Evolutionary conservation across 2,329 filamentous ascomycete species (phyloP).

Genomic region (Zymoseptoria passerinii): DNA sequence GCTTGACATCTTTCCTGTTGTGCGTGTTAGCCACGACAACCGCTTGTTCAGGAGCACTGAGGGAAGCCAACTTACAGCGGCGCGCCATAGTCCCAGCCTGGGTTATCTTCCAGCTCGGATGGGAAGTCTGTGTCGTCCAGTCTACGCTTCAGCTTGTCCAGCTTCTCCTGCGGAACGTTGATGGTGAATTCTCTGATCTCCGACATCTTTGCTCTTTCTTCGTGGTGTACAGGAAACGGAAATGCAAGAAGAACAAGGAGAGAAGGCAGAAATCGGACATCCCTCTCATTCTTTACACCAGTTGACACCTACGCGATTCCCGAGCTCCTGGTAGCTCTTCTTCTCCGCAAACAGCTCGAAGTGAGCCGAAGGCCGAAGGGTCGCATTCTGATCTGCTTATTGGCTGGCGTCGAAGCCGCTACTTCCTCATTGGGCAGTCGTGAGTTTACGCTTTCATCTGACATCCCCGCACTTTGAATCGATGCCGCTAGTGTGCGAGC

Average conservation of each 20-base stretch:
- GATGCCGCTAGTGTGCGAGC: not conserved
- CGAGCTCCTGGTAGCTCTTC: too few relatives aligned
- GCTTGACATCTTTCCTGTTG: conserved; percentile 45
- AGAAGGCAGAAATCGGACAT: too few relatives aligned
- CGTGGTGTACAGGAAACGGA: too few relatives aligned
- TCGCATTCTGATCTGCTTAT: too few relatives aligned
- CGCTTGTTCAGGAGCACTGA: not conserved
- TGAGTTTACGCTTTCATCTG: not conserved
- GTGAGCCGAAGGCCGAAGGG: too few relatives aligned
- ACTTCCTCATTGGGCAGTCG: not conserved
- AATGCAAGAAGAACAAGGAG: too few relatives aligned
- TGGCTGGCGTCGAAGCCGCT: too few relatives aligned
- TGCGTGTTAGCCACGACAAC: not conserved
- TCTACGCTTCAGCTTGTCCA: conserved; percentile 7
- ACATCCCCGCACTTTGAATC: not conserved
- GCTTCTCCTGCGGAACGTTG: conserved; percentile 11
- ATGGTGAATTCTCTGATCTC: conserved; percentile 10
- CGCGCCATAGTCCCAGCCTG: conserved; percentile 50
- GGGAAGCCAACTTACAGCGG: conserved; percentile 34
- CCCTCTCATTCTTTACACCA: too few relatives aligned
- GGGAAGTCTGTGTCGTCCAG: conserved; percentile 11
- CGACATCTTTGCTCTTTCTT: conserved; percentile 3
- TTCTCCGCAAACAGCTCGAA: too few relatives aligned
- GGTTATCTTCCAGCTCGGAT: conserved; percentile 27
- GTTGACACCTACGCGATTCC: too few relatives aligned